Base-by-base conservation (phyloP, 306 rosid species). In the Cicer bijugum region DNA sequence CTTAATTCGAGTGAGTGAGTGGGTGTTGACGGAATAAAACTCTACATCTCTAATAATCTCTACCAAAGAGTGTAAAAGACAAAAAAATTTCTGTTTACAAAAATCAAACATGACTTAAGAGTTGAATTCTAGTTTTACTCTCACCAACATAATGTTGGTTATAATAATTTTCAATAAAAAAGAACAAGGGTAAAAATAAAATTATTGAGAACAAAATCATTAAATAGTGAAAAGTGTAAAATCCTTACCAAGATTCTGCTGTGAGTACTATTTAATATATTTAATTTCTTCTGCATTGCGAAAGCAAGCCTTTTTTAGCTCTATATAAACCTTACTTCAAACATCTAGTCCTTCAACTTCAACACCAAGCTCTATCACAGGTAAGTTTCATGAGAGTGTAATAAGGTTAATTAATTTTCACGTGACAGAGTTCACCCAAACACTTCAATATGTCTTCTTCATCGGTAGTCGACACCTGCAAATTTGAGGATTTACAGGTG, bases 361-460 rank as follows among this genome's bases (percentile, higher is more conserved):
- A 51, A 1, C 65, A 5, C 45, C 75, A 3, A 81, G 47, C 12
- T 19, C 50, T 28, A 50, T 59, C 53, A 45, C 2, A 69, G 70
- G 64, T 58, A 73, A 59, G 53, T 76, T 38, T 67, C 12, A 80
- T 84, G 84, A 80, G 84, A 76, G 82, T 67, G 23, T 67, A 67
- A 35, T 53, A 1, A 10, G 0, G 6, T 4, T 6, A 23, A 8
- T 2, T 9, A 23, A 20, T 20, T 16, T 62, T 12, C 6, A 45
- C 33, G 75, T 19, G 84, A 69, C 68, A 9, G 64, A 77, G 89
- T 82, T 85, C 86, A 64, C 81, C 78, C 84, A 82, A 85, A 82
- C 81, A 77, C 85, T 85, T 82, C 87, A 84, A 80, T 33, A 81
- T 84, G 90, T 75, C 78, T 79, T 80, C 79, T 45, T 69, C 75